phyloP scores from a whole-genome alignment of 2,329 filamentous ascomycete genomes.

The Fusarium incarnatum region DNA sequence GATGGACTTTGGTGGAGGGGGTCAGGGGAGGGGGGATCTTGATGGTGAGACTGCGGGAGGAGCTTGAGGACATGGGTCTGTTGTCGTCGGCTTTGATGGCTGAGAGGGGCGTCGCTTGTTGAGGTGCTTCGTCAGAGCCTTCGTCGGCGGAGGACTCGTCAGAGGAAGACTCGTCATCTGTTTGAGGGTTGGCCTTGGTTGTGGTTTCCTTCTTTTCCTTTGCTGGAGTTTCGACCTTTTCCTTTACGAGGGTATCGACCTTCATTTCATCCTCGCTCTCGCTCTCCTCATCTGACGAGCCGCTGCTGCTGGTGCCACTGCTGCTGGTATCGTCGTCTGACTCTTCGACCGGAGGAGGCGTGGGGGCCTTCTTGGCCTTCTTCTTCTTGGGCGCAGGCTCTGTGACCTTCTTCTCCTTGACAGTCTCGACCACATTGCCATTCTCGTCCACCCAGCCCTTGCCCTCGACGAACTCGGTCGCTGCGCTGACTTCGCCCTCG shows the following conservation, averaged over 20 bases:
- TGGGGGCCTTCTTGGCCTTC: slow-evolving; percentile 35
- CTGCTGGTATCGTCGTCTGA: slow-evolving; percentile 49
- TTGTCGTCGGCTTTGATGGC: slow-evolving; percentile 49
- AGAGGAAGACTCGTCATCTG: slow-evolving; percentile 29
- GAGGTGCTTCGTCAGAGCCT: slow-evolving; percentile 13
- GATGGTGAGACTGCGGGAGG: slow-evolving; percentile 64
- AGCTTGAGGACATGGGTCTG: slow-evolving; percentile 64
- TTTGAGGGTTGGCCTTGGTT: slow-evolving; percentile 18
- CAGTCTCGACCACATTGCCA: slow-evolving; percentile 78
- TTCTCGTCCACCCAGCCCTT: slow-evolving; percentile 88
- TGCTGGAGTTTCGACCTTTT: slow-evolving; percentile 5
- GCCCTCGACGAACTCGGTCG: slow-evolving; percentile 78
- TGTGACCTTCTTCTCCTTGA: slow-evolving; percentile 52
- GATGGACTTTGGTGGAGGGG: slow-evolving; percentile 73
- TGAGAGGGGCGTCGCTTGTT: slow-evolving; percentile 40
- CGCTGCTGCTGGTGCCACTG: slow-evolving; percentile 51
- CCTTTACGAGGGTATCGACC: slow-evolving; percentile 5
- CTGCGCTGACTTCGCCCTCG: slow-evolving; percentile 50
- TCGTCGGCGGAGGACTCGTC: slow-evolving; percentile 19
- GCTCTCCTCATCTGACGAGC: slow-evolving; percentile 51
- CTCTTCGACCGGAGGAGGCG: slow-evolving; percentile 37
- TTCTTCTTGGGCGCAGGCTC: slow-evolving; percentile 42
- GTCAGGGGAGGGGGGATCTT: slow-evolving; percentile 63
- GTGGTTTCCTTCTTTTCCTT: slow-evolving; percentile 12
- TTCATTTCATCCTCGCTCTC: slow-evolving; percentile 43